Evolutionary conservation across 805 yeast genomes (phyloP).

Genomic region (Wickerhamomyces xylosicus): DNA sequence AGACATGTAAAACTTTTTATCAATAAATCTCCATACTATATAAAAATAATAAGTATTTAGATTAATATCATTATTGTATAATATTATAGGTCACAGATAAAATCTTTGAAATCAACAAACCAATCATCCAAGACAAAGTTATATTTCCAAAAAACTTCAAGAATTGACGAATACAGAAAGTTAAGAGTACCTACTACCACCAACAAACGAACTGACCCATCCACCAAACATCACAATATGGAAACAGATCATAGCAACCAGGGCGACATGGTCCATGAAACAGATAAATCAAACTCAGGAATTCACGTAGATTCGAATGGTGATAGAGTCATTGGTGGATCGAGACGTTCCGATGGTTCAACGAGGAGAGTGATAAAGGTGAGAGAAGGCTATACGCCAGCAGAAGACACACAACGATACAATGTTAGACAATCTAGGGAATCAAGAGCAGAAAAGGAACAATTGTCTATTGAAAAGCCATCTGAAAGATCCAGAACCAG

Average conservation of each 20-base stretch:
- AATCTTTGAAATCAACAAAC: no score
- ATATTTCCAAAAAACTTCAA: neutral
- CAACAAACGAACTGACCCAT: neutral
- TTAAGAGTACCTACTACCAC: neutral
- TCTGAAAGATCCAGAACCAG: neutral
- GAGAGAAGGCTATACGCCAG: neutral
- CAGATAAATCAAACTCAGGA: neutral
- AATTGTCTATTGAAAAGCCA: no score
- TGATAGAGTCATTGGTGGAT: neutral
- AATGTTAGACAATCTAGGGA: no score
- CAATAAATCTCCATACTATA: no score
- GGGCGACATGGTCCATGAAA: neutral
- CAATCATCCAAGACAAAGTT: neutral
- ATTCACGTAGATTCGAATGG: neutral
- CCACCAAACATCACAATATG: neutral
- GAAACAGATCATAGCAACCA: neutral
- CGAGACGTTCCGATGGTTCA: neutral
- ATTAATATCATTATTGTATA: no score
- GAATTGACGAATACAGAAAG: neutral
- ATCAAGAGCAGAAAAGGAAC: neutral
- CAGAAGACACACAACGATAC: neutral
- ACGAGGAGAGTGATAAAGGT: neutral
- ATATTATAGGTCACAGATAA: no score
- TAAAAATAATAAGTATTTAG: no score
- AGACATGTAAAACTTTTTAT: no score